Base-by-base conservation (phyloP, 2,329 filamentous ascomycete species). In the Cytospora piceicola region DNA sequence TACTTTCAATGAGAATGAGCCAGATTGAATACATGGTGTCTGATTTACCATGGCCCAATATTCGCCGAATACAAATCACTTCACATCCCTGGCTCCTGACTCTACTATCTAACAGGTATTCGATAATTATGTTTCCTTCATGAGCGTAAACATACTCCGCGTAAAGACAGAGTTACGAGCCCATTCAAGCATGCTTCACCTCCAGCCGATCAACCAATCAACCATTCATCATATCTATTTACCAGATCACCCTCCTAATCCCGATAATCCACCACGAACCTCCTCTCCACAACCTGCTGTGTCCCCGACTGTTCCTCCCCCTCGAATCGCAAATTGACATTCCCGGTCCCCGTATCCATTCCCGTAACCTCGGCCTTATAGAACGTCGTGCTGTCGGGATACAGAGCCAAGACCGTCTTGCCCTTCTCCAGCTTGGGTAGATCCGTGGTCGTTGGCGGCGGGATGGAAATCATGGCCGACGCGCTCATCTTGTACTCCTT, bases 371-470 rank as follows among this genome's bases (percentile, higher is more conserved):
- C 90, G 1, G 92, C 92, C 74, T 91, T 89, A 75, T 95, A 95
- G 72, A 95, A 94, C 0, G 91, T 94, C 1, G 92, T 94, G 0
- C 92, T 94, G 71, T 93, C 89, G 0, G 92, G 92, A 73, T 95
- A 95, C 65, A 93, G 80, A 0, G 92, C 92, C 65, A 94, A 80
- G 11, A 94, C 91, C 55, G 88, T 85, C 74, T 90, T 91, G 54
- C 90, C 90, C 49, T 85, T 78, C 42, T 90, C 86, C 65, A 90
- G 84, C 51, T 90, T 82, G 4, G 83, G 78, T 20, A 90, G 79
- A 77, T 86, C 68, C 77, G 80, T 69, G 74, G 80, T 69, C 74
- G 80, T 74, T 70, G 81, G 73, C 69, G 85, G 82, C 2, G 91
- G 89, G 64, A 95, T 93, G 2, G 89, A 86, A 55, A 94, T 93